Percentiles rank a stretch among this genome's conserved stretches.
Conservation (phyloP, 78 protist genomes). For the Emiliania huxleyi region DNA sequence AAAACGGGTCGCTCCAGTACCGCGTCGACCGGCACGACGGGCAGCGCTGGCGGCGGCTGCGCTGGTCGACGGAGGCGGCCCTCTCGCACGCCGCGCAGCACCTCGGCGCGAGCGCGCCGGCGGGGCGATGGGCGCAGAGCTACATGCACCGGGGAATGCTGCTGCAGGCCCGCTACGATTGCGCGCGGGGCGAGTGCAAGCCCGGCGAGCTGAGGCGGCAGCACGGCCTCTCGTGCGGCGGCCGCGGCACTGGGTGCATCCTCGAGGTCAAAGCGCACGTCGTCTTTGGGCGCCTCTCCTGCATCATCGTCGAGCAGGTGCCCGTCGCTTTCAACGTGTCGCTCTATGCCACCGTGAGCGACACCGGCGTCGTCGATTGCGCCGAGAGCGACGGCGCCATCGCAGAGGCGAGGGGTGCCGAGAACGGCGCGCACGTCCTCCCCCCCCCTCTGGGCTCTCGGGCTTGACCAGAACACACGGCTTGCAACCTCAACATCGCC, state of each 20-base stretch:
- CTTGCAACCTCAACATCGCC: no score
- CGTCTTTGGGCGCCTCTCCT: neutral
- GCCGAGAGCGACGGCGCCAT: neutral
- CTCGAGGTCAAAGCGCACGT: neutral
- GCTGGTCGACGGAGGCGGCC: neutral
- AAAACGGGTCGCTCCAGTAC: neutral
- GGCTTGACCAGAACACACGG: no score
- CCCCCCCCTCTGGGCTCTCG: no score
- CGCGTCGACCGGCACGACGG: neutral
- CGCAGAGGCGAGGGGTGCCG: neutral
- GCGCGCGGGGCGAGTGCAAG: neutral
- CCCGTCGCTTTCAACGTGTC: neutral
- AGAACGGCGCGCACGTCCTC: neutral
- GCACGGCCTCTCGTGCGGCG: neutral
- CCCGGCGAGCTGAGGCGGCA: neutral
- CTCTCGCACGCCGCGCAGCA: neutral
- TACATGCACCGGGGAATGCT: neutral
- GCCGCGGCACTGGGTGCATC: neutral
- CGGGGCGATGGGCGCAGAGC: neutral
- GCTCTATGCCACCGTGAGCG: neutral
- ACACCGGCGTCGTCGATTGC: neutral
- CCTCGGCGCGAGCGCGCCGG: neutral
- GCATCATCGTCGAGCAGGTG: neutral
- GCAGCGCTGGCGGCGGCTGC: neutral
- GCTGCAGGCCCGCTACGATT: neutral